phyloP scores from a whole-genome alignment of 257 asterid genomes.

The Henckelia pumila region DNA sequence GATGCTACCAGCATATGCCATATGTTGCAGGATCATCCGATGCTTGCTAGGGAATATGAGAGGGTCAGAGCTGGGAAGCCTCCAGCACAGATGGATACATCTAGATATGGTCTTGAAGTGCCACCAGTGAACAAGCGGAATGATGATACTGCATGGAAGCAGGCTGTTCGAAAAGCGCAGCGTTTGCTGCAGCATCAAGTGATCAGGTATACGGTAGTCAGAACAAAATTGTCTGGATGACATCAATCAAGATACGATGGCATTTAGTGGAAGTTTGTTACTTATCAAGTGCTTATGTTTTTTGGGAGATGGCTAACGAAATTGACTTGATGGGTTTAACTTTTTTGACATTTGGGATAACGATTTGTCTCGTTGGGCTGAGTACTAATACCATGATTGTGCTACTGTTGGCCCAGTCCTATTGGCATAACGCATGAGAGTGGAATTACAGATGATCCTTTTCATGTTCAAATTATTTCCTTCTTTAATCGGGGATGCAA shows the following conservation, averaged over 20 bases:
- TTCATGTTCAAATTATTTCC: no score
- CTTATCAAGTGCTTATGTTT: not conserved
- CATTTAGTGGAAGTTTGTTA: not conserved
- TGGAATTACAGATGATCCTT: no score
- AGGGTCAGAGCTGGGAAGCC: slow-evolving; percentile 96
- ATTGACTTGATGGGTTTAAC: no score
- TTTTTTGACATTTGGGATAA: no score
- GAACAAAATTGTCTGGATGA: not conserved
- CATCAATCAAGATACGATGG: not conserved
- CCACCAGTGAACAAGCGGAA: slow-evolving; percentile 74
- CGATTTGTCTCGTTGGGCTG: no score
- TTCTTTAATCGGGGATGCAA: no score
- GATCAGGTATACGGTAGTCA: slow-evolving; percentile 52
- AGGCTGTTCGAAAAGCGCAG: slow-evolving; percentile 79
- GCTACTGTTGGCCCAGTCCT: no score
- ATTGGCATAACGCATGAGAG: no score
- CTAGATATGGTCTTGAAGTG: slow-evolving; percentile 85
- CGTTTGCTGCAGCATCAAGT: slow-evolving; percentile 95
- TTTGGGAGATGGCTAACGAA: no score
- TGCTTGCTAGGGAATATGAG: slow-evolving; percentile 96
- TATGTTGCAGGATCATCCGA: slow-evolving; percentile 76
- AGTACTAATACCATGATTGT: no score
- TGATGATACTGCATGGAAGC: slow-evolving; percentile 95
- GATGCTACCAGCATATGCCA: slow-evolving; percentile 1
- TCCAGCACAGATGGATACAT: slow-evolving; percentile 75